Base-by-base conservation (phyloP, 768 basidiomycete species). In the Kwoniella shandongensis region DNA sequence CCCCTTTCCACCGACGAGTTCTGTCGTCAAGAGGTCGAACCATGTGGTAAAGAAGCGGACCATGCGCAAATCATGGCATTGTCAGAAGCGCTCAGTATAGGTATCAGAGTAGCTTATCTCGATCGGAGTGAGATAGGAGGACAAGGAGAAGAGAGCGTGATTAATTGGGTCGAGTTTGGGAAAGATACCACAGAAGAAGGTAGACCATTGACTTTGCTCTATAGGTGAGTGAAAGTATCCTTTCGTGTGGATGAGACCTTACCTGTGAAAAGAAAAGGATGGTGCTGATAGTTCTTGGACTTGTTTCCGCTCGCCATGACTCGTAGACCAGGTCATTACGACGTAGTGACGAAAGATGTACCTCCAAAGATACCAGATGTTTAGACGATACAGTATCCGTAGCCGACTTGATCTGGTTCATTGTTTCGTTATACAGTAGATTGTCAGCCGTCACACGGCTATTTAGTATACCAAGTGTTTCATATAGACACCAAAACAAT, bases 41-140 rank as follows among this genome's bases (percentile, higher is more conserved):
- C 72, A 10, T 61, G 71, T 57, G 70, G 64, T 18, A 65, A 69
- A 63, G 63, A 77, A 66, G 73, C 73, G 84, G 91, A 93, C 64
- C 86, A 93, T 62, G 85, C 87, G 11, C 88, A 90, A 67, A 87
- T 93, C 61, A 82, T 82, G 32, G 91, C 91, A 1, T 79, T 94
- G 11, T 82, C 86, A 17, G 79, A 83, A 30, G 87, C 86, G 0
- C 76, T 93, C 26, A 75, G 81, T 20, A 77, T 88, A 46, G 85
- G 86, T 48, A 77, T 92, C 48, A 81, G 83, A 51, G 81, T 92
- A 35, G 88, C 89, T 1, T 91, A 91, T 74, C 81, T 96, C 25
- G 89, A 90, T 75, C 86, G 88, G 27, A 70, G 67, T n/a, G 73
- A 69, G 35, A 38, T 70, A 50, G 13, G 15, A 18, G 13, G 32